Evolutionary conservation across 176 grass and related monocot species (phyloP).

Genomic region (Raddia guianensis): DNA sequence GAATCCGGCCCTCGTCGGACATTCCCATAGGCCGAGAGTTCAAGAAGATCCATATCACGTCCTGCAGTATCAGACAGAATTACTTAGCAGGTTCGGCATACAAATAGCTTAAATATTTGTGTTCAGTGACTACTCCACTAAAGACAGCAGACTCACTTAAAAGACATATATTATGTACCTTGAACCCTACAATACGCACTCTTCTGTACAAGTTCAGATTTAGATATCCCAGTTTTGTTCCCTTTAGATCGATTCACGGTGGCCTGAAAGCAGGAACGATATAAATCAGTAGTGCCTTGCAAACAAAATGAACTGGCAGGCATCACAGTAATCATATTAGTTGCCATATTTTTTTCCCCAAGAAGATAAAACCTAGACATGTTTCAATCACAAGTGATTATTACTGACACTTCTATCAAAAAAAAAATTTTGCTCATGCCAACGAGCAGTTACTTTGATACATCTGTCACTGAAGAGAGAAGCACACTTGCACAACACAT

Average conservation of each 20-base stretch:
- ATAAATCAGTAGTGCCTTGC: slow-evolving; percentile 4
- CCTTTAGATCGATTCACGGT: slow-evolving; percentile 93
- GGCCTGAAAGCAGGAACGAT: slow-evolving; percentile 55
- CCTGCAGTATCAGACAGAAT: slow-evolving; percentile 53
- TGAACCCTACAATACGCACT: slow-evolving; percentile 96
- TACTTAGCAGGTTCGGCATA: slow-evolving; percentile 6
- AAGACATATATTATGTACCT: slow-evolving; percentile 47
- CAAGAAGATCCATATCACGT: slow-evolving; percentile 91
- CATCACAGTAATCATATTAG: slow-evolving; percentile 13
- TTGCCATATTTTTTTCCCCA: neutral
- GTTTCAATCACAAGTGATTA: neutral
- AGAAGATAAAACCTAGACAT: neutral
- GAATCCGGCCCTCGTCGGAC: slow-evolving; percentile 75
- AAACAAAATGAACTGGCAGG: neutral
- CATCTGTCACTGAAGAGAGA: slow-evolving; percentile 11
- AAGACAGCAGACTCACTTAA: slow-evolving; percentile 6
- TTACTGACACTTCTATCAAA: too few species aligned
- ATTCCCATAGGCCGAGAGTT: slow-evolving; percentile 91
- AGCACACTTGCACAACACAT: neutral
- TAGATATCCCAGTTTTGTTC: slow-evolving; percentile 90
- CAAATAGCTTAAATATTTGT: slow-evolving; percentile 24
- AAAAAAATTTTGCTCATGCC: neutral
- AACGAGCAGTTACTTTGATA: neutral
- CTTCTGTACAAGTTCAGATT: slow-evolving; percentile 87
- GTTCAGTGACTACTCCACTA: neutral